A percentile compares a stretch with the other conserved stretches of the same genome.
Evolutionary conservation across 306 rosid genomes (phyloP).

Genomic region (Prunus mume): DNA sequence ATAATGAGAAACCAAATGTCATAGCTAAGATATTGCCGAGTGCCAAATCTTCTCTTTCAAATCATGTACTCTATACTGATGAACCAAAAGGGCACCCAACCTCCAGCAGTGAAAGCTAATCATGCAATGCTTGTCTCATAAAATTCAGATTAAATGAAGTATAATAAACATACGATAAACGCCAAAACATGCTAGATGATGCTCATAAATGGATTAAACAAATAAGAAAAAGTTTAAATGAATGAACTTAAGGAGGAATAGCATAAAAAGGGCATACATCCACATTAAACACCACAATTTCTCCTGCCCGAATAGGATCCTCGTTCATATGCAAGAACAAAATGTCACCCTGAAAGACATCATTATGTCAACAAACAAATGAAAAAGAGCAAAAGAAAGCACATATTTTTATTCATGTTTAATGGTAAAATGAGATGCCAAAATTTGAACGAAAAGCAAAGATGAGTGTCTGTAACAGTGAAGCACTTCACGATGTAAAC

Average conservation of each 20-base stretch:
- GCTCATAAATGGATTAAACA: background rate
- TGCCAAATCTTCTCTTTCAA: background rate
- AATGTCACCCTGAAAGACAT: slow-evolving; percentile 59
- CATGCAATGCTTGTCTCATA: background rate
- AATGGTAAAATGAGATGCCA: background rate
- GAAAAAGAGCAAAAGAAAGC: background rate
- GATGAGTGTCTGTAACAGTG: background rate
- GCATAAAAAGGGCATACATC: slow-evolving; percentile 37
- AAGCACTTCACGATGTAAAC: background rate
- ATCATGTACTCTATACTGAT: background rate
- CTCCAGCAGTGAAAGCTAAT: background rate
- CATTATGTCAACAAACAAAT: slow-evolving; percentile 4
- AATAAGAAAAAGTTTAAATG: background rate
- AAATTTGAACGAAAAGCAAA: background rate
- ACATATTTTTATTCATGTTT: background rate
- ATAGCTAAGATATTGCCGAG: background rate
- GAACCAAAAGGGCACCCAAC: background rate
- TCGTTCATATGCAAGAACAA: slow-evolving; percentile 59
- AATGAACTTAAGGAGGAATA: background rate
- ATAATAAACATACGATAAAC: background rate
- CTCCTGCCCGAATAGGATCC: slow-evolving; percentile 73
- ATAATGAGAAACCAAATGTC: background rate
- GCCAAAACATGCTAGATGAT: background rate
- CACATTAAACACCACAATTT: slow-evolving; percentile 60
- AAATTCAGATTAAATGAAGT: background rate